These are phyloP conservation scores for Pleurotus tuber-regium DNA, from an alignment of 768 basidiomycete species.

Conservation along the genomic window DNA sequence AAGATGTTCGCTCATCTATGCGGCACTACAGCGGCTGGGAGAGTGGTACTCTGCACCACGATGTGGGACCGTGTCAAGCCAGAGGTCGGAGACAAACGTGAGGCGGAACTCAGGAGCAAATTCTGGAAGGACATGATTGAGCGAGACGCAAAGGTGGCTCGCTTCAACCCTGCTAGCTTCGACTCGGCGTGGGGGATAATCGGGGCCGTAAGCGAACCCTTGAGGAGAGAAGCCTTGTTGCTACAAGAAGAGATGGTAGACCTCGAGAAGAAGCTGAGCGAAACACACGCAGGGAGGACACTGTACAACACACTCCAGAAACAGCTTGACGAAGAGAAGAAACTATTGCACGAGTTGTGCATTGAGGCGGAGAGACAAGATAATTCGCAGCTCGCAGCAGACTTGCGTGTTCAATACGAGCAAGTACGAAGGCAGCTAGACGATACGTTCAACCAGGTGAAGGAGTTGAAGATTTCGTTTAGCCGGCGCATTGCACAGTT, in stretches of 20 bases:
- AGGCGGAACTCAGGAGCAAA: slow-evolving; percentile 5
- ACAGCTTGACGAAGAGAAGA: slow-evolving; percentile 11
- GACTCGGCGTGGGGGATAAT: slow-evolving; percentile 12
- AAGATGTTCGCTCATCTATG: slow-evolving; percentile 49
- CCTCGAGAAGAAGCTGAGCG: slow-evolving; percentile 9
- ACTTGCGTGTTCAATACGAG: slow-evolving; percentile 7
- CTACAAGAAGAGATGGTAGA: slow-evolving; percentile 14
- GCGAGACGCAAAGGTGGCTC: background rate
- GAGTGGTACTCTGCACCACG: slow-evolving; percentile 47
- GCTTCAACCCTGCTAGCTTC: slow-evolving; percentile 7
- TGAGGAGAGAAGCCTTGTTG: background rate
- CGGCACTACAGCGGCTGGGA: slow-evolving; percentile 39
- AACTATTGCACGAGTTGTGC: slow-evolving; percentile 6
- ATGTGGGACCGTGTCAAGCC: slow-evolving; percentile 40
- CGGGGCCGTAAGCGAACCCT: background rate
- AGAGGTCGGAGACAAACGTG: slow-evolving; percentile 9
- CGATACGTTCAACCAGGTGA: slow-evolving; percentile 11
- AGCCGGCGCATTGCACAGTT: slow-evolving; percentile 8
- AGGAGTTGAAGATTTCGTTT: slow-evolving; percentile 6
- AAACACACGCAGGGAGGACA: slow-evolving; percentile 9
- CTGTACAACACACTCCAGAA: slow-evolving; percentile 11
- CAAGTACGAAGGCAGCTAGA: slow-evolving; percentile 5
- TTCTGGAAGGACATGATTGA: slow-evolving; percentile 14
- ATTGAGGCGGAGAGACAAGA: slow-evolving; percentile 7
- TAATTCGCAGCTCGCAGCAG: slow-evolving; percentile 2